Evolutionary conservation across 1,139 yeast genomes (phyloP), one percentile per base, ranked within the genome.

Genomic region (Maudiozyma humilis): DNA sequence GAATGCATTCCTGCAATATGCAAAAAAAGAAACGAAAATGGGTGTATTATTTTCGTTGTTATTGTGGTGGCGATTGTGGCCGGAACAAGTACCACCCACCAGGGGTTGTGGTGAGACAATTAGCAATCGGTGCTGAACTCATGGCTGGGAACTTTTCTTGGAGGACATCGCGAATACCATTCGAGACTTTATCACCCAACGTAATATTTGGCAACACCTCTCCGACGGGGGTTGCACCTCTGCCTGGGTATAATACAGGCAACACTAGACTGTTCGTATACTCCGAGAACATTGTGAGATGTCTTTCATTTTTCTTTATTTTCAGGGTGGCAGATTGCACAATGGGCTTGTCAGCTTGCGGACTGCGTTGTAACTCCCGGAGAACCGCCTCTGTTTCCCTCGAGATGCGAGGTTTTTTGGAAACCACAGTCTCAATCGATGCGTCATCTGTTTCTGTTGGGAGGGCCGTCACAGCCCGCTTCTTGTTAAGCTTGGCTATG

Each of bases 401-500:
- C 8, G 40, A 37, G 16, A 30, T 17, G 17, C 40, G 18, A 18
- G 33, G 29, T 16, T 29, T 37, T 12, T 30, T 29, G 15, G 17
- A 29, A 6, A 37, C 16, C 19, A 37, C 13, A 7, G 29, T 18
- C 4, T 29, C 23, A 3, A 37, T 17, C 8, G 33, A 15, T 5
- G 10, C n/a, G 12, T 30, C 27, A 6, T 36, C 32, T 25, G n/a
- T 7, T 5, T 15, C 32, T 3, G 7, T 27, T 3, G 4, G 2
- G 7, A 13, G 7, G 5, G 17, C 27, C 19, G 18, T 25, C 13
- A 5, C 3, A 8, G n/a, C 23, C 19, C n/a, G 32, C 19, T 27
- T 40, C 31, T 25, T 44, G 32, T 44, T 47, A 42, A 60, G 42
- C 39, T 57, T 60, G 1, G 62, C 32, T 4, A 55, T 44, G 4